These are phyloP conservation scores for Vitis vinifera DNA, from an alignment of 164 flowering plant genomes.

Conservation along the genomic window DNA sequence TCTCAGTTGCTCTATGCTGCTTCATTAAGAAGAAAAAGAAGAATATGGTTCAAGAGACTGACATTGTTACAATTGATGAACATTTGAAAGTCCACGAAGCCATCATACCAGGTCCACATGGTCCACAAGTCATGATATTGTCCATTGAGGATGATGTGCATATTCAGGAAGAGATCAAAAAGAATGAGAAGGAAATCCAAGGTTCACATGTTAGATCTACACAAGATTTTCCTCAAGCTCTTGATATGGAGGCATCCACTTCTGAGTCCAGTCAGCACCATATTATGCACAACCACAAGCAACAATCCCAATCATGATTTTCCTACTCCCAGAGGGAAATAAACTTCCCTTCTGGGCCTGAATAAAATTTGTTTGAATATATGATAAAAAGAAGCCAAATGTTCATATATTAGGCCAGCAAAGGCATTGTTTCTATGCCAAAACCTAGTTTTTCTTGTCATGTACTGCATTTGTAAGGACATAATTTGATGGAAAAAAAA, in stretches of 20 bases:
- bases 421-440: too few relatives aligned
- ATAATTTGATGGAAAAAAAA: too few relatives aligned
- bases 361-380: neutral
- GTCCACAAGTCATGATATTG: slow-evolving; percentile 29
- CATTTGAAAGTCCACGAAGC: slow-evolving; percentile 44
- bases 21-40: slow-evolving; percentile 57
- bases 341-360: neutral
- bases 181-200: slow-evolving; percentile 23
- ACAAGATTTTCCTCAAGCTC: slow-evolving; percentile 12
- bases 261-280: slow-evolving; percentile 22
- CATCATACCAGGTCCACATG: slow-evolving; percentile 48
- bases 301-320: too few relatives aligned
- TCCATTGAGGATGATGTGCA: slow-evolving; percentile 52
- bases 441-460: too few relatives aligned
- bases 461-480: too few relatives aligned
- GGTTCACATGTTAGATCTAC: slow-evolving; percentile 15
- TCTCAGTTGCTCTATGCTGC: slow-evolving; percentile 55
- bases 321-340: too few relatives aligned
- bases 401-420: too few relatives aligned
- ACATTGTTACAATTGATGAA: slow-evolving; percentile 36
- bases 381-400: too few relatives aligned
- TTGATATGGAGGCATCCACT: slow-evolving; percentile 16
- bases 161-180: slow-evolving; percentile 46
- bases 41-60: slow-evolving; percentile 31
- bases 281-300: slow-evolving; percentile 16